Evolutionary conservation across 495 filamentous ascomycete genomes (phyloP).

Genomic region (Pseudevernia furfuracea): DNA sequence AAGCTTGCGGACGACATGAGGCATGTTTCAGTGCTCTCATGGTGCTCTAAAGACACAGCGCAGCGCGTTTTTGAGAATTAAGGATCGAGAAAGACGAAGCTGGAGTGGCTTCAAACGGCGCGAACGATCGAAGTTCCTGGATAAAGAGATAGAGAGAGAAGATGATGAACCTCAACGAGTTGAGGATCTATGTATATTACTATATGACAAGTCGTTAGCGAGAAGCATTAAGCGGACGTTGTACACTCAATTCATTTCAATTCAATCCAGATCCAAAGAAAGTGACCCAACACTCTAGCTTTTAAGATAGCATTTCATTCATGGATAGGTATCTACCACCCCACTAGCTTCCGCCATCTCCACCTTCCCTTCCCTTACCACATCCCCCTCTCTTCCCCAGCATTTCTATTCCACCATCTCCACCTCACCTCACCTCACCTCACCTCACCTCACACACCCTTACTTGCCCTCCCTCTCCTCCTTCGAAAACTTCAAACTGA

Average conservation of each 20-base stretch:
- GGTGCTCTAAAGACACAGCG: neutral
- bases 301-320: neutral
- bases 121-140: neutral
- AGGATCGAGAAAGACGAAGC: neutral
- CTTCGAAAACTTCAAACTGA: conserved; percentile 76
- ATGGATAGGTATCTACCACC: neutral
- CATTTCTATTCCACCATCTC: neutral
- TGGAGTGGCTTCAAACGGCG: neutral
- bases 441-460: too few relatives aligned
- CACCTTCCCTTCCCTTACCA: neutral
- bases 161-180: neutral
- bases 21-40: neutral
- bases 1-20: neutral
- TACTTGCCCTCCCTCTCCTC: conserved; percentile 34
- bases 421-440: neutral
- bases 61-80: neutral
- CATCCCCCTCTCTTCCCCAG: neutral
- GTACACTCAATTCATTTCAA: neutral
- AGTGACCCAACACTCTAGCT: too few relatives aligned
- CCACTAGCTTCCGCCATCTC: neutral
- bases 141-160: neutral
- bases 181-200: neutral
- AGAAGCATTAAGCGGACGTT: neutral
- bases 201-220: neutral
- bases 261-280: neutral